These are phyloP conservation scores for Pythium monospermum DNA, from an alignment of 352 stramenopile genomes.

Conservation along the genomic window DNA sequence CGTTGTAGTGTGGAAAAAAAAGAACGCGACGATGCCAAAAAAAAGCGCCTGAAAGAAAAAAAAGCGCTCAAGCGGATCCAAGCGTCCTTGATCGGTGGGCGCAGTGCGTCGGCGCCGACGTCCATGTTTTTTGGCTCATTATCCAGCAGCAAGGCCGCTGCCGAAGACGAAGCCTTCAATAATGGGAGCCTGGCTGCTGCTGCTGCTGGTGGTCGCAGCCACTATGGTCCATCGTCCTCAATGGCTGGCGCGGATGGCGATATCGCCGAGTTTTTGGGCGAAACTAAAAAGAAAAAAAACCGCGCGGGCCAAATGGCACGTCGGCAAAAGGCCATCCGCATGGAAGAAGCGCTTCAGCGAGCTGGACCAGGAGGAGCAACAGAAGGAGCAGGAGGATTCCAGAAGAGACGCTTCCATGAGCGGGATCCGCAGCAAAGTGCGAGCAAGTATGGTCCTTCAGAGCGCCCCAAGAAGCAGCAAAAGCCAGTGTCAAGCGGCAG, in stretches of 20 bases:
- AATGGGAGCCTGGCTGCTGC: too few species aligned
- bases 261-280: constrained; percentile 79
- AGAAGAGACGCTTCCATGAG: constrained; percentile 28
- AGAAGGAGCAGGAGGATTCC: constrained; percentile 36
- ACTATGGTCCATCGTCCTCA: constrained; percentile 10
- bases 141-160: constrained; percentile 48
- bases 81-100: constrained; percentile 57
- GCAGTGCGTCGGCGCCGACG: constrained; percentile 41
- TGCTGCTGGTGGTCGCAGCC: too few species aligned
- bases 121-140: constrained; percentile 79
- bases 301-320: constrained; percentile 71
- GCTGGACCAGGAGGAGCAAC: too few species aligned
- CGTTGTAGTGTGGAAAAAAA: constrained; percentile 35
- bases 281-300: constrained; percentile 87
- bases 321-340: constrained; percentile 69
- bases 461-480: constrained; percentile 69
- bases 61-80: constrained; percentile 47
- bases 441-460: constrained; percentile 70
- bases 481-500: constrained; percentile 15
- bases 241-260: constrained; percentile 66
- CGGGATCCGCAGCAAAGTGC: constrained; percentile 11
- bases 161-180: constrained; percentile 24
- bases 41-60: constrained; percentile 53
- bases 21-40: constrained; percentile 55
- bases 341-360: constrained; percentile 56